A percentile compares a stretch with the other conserved stretches of the same genome.
Evolutionary conservation across 331 rosid genomes (phyloP).

Genomic region (Prunus yedoensis): DNA sequence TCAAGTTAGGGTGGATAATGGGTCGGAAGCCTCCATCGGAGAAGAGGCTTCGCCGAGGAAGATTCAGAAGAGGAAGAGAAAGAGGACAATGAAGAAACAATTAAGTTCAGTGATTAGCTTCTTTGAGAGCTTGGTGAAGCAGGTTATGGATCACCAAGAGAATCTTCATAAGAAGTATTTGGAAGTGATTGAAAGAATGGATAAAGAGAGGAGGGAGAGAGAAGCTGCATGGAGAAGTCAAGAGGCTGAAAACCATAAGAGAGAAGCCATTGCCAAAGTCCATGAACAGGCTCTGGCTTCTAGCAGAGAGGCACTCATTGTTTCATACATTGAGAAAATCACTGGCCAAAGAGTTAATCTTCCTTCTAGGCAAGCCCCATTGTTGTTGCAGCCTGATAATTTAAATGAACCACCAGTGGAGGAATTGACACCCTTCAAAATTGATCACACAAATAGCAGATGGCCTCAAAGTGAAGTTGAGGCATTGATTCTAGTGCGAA

Average conservation of each 20-base stretch:
- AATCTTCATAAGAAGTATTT: slow-evolving; percentile 20
- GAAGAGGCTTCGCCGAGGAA: slow-evolving; percentile 14
- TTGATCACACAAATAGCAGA: slow-evolving; percentile 11
- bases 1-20: neutral
- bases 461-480: slow-evolving; percentile 34
- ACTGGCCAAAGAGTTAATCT: slow-evolving; percentile 25
- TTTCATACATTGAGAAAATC: slow-evolving; percentile 36
- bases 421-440: neutral
- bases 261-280: slow-evolving; percentile 26
- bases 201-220: slow-evolving; percentile 25
- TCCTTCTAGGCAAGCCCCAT: slow-evolving; percentile 19
- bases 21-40: slow-evolving; percentile 20
- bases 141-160: slow-evolving; percentile 31
- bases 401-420: neutral
- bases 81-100: slow-evolving; percentile 12
- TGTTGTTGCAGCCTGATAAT: slow-evolving; percentile 12
- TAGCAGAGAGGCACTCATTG: slow-evolving; percentile 27
- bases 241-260: slow-evolving; percentile 29
- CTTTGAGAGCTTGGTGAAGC: slow-evolving; percentile 27
- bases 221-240: slow-evolving; percentile 27
- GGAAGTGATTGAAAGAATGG: slow-evolving; percentile 26
- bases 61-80: slow-evolving; percentile 19
- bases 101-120: slow-evolving; percentile 17
- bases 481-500: slow-evolving; percentile 25
- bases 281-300: slow-evolving; percentile 27